These are phyloP conservation scores for Claviceps arundinis DNA, from an alignment of 2,329 filamentous ascomycete genomes.

Conservation along the genomic window DNA sequence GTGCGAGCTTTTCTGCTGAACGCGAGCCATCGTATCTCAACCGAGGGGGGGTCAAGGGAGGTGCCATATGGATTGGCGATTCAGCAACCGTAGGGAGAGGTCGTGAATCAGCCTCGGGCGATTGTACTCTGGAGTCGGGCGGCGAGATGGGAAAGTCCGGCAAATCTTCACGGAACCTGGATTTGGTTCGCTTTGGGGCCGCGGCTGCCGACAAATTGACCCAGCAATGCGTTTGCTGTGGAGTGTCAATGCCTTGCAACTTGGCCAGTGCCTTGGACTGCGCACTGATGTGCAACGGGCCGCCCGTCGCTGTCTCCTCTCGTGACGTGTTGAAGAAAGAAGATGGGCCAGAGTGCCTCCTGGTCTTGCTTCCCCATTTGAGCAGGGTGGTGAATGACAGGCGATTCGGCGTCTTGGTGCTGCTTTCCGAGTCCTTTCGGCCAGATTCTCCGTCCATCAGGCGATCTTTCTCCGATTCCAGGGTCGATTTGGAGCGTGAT, in stretches of 20 bases:
- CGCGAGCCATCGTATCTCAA: constrained; percentile 32
- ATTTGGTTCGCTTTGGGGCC: constrained; percentile 66
- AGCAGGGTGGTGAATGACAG: constrained; percentile 63
- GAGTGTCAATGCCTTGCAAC: constrained; percentile 20
- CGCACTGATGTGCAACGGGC: constrained; percentile 10
- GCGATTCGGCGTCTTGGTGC: constrained; percentile 25
- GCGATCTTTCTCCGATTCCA: constrained; percentile 26
- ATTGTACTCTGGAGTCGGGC: constrained; percentile 67
- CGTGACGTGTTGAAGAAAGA: constrained; percentile 89
- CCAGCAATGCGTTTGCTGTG: constrained; percentile 14
- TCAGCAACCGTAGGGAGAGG: constrained; percentile 22
- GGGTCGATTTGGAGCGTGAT: constrained; percentile 36
- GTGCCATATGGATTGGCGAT: constrained; percentile 13
- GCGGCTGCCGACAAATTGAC: constrained; percentile 24
- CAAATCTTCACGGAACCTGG: constrained; percentile 83
- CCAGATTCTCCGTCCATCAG: constrained; percentile 34
- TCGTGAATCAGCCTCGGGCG: constrained; percentile 48
- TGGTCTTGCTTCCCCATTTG: constrained; percentile 49
- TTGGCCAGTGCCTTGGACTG: constrained; percentile 22
- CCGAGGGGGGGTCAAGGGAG: constrained; percentile 13
- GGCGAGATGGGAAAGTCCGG: constrained; percentile 79
- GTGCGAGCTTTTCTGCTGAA: constrained; percentile 27
- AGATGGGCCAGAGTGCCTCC: constrained; percentile 45
- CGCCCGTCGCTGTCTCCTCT: constrained; percentile 55
- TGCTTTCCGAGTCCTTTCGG: constrained; percentile 42